Percentiles rank a stretch among this genome's conserved stretches.
phyloP scores from a whole-genome alignment of 208 protist species.

The Herpetomonas samuelpessoai region DNA sequence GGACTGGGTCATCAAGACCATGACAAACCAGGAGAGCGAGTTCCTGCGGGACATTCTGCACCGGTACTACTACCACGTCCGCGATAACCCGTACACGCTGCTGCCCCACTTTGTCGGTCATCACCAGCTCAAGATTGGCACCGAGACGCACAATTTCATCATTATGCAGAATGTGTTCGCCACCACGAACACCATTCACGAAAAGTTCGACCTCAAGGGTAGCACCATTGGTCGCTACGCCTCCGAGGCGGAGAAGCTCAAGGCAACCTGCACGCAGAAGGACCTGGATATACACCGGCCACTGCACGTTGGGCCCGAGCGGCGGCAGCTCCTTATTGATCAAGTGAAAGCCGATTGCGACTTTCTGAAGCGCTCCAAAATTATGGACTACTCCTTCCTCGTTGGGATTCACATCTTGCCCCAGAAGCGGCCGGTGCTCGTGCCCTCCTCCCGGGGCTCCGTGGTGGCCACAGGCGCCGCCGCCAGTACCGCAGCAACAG shows the following conservation, averaged over 20 bases:
- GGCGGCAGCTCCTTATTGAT: constrained; percentile 69
- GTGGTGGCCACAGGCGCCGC: background rate
- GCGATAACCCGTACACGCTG: constrained; percentile 87
- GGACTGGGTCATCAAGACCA: constrained; percentile 94
- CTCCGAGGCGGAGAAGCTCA: constrained; percentile 71
- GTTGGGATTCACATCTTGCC: constrained; percentile 87
- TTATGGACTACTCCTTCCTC: constrained; percentile 95
- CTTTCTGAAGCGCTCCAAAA: constrained; percentile 80
- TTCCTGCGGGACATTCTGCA: constrained; percentile 90
- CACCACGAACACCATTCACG: constrained; percentile 86
- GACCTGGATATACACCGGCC: constrained; percentile 88
- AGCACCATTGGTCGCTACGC: constrained; percentile 90
- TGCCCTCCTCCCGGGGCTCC: background rate
- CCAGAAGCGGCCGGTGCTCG: background rate
- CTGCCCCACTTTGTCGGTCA: constrained; percentile 92
- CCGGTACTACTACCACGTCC: constrained; percentile 90
- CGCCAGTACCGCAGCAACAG: background rate
- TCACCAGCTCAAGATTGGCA: constrained; percentile 64
- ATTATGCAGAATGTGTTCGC: constrained; percentile 96
- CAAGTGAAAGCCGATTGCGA: constrained; percentile 87
- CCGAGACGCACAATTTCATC: constrained; percentile 77
- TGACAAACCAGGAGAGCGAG: constrained; percentile 82
- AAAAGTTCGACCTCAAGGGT: constrained; percentile 94
- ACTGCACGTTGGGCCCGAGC: constrained; percentile 65
- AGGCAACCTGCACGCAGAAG: constrained; percentile 88